Evolutionary conservation across 257 asterid species (phyloP), one percentile per base, ranked within the genome.

Genomic region (Rehmannia glutinosa): DNA sequence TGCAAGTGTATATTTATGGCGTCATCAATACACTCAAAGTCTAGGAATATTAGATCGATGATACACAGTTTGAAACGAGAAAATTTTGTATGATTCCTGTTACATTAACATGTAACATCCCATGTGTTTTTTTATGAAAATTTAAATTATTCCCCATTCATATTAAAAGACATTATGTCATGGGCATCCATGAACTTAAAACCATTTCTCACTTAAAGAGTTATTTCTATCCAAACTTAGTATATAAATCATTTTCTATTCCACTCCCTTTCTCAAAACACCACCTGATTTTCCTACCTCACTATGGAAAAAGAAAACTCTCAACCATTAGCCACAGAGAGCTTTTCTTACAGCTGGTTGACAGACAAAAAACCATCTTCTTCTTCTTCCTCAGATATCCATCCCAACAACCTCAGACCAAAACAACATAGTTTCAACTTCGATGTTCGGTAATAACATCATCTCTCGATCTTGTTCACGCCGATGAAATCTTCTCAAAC

Each of bases 341-440:
- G 91, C 21, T 85, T 85, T 43, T 85, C 91, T 1, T 80, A 80
- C 81, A 80, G 86, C 55, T 85, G 91, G 91, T 69, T 85, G 27
- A 39, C 6, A 41, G 46, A 75, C 71, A 33, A 17, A 28, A 65
- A 77, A 7, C 56, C 73, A 3, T n/a, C n/a, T n/a, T n/a, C n/a
- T n/a, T 16, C 85, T 39, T 60, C 73, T n/a, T 42, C 38, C 5
- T 38, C 13, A 38, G 78, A 75, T 51, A n/a, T n/a, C n/a, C n/a
- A n/a, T n/a, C n/a, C n/a, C n/a, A 36, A 62, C 54, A 38, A 41
- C 62, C 62, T 46, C 42, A 64, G 46, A 54, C 47, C 68, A 24
- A 42, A 63, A 58, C 68, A 69, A 12, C 68, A 75, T 12, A 69
- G 38, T 11, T 80, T 85, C 80, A 64, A 71, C 24, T 85, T 85